Percentiles rank a stretch among this genome's conserved stretches.
These are phyloP conservation scores for Fraxinus floribunda DNA, from an alignment of 305 asterid species.

Conservation along the genomic window DNA sequence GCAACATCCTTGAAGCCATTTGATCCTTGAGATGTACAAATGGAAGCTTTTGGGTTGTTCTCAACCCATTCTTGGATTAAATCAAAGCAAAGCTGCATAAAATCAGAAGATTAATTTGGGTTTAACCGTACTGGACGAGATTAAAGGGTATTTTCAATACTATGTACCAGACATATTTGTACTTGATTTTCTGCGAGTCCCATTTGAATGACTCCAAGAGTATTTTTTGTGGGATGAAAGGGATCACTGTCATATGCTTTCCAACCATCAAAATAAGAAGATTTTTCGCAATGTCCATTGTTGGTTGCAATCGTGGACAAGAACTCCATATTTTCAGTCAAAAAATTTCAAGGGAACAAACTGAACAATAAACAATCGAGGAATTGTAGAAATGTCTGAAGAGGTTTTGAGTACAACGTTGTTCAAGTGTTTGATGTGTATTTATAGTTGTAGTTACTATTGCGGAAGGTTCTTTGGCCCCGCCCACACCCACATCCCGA, in stretches of 20 bases:
- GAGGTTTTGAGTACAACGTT: background rate
- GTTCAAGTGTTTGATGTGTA: background rate
- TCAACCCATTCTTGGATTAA: slow-evolving; percentile 59
- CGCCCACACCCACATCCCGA: background rate
- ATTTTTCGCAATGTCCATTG: slow-evolving; percentile 72
- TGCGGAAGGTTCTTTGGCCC: background rate
- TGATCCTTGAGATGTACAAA: slow-evolving; percentile 62
- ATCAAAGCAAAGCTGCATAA: slow-evolving; percentile 62
- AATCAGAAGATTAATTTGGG: background rate
- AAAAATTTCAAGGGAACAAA: background rate
- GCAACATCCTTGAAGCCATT: slow-evolving; percentile 45
- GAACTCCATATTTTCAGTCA: slow-evolving; percentile 30
- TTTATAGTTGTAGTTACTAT: background rate
- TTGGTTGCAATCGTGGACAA: slow-evolving; percentile 61
- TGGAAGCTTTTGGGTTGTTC: slow-evolving; percentile 60
- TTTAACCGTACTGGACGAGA: background rate
- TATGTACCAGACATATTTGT: background rate
- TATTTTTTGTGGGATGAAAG: slow-evolving; percentile 42
- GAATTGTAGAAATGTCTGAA: background rate
- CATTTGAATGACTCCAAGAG: slow-evolving; percentile 80
- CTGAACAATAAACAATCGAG: background rate
- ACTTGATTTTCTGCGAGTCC: slow-evolving; percentile 84
- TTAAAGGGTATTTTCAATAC: background rate
- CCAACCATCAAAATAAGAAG: slow-evolving; percentile 79
- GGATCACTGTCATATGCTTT: slow-evolving; percentile 70